Percentiles rank a stretch among this genome's conserved stretches.
These are phyloP conservation scores for Backusella mclennaniae DNA, from an alignment of 192 early-diverging fungal genomes.

Conservation along the genomic window DNA sequence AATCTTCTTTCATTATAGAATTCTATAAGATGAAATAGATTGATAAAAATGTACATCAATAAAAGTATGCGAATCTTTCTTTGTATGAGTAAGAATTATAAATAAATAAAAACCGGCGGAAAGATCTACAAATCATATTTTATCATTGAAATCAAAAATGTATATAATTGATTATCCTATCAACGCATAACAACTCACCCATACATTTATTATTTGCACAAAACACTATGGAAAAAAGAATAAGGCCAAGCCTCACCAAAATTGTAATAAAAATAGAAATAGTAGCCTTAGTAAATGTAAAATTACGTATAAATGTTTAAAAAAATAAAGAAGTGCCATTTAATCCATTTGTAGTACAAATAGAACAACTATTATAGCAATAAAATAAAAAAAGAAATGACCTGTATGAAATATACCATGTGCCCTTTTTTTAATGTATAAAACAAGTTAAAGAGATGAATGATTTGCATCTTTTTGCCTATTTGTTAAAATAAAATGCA, in stretches of 20 bases:
- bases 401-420: neutral
- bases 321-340: neutral
- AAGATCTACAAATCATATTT: constrained; percentile 1
- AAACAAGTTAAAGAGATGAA: neutral
- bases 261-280: neutral
- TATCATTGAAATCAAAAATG: neutral
- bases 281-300: neutral
- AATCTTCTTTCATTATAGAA: neutral
- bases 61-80: neutral
- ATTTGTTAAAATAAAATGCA: neutral
- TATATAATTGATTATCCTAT: neutral
- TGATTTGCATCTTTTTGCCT: neutral
- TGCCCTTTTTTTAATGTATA: neutral
- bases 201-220: neutral
- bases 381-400: neutral
- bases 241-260: neutral
- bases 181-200: neutral
- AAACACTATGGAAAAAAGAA: neutral
- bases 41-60: neutral
- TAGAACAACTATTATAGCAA: neutral
- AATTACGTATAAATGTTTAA: neutral
- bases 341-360: neutral
- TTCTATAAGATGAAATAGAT: neutral
- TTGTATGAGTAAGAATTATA: neutral
- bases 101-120: neutral